Conservation (phyloP, 768 basidiomycete species). For the Xerocomellus chrysenteron region DNA sequence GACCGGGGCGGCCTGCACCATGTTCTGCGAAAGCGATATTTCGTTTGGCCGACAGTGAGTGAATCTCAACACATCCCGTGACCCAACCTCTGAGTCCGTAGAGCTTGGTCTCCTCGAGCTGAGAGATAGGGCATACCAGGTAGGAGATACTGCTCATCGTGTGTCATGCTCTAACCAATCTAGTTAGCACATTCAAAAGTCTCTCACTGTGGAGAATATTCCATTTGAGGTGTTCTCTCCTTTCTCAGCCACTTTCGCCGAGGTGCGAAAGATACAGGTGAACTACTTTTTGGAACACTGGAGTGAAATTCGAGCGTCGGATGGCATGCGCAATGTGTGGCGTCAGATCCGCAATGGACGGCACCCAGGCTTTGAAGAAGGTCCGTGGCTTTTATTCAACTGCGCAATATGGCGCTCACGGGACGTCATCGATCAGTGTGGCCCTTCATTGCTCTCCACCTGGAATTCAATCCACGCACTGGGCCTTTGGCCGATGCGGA, state of each 20-base stretch:
- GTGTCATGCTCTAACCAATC: constrained; percentile 1
- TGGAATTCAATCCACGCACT: constrained; percentile 55
- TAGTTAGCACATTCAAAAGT: constrained; percentile 68
- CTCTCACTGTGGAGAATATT: constrained; percentile 76
- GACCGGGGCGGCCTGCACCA: constrained; percentile 63
- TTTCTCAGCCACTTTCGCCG: constrained; percentile 79
- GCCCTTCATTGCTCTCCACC: constrained; percentile 61
- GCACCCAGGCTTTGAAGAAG: constrained; percentile 88
- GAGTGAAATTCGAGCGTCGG: constrained; percentile 80
- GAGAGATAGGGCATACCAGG: constrained; percentile 68
- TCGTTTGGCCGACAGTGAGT: constrained; percentile 77
- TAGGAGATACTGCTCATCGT: constrained; percentile 2
- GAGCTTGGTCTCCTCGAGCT: constrained; percentile 72
- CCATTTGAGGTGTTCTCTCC: constrained; percentile 84
- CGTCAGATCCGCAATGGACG: constrained; percentile 79
- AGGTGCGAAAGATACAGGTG: constrained; percentile 80
- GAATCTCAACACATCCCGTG: background rate
- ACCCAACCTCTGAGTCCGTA: constrained; percentile 25
- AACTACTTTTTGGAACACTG: constrained; percentile 80
- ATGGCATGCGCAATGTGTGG: constrained; percentile 82
- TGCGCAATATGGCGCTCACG: constrained; percentile 9
- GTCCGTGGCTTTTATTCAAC: constrained; percentile 34
- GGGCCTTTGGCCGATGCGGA: constrained; percentile 24
- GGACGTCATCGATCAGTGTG: constrained; percentile 44
- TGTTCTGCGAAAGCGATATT: constrained; percentile 87